phyloP scores from a whole-genome alignment of 2,329 filamentous ascomycete species.

The Phoma sp. region DNA sequence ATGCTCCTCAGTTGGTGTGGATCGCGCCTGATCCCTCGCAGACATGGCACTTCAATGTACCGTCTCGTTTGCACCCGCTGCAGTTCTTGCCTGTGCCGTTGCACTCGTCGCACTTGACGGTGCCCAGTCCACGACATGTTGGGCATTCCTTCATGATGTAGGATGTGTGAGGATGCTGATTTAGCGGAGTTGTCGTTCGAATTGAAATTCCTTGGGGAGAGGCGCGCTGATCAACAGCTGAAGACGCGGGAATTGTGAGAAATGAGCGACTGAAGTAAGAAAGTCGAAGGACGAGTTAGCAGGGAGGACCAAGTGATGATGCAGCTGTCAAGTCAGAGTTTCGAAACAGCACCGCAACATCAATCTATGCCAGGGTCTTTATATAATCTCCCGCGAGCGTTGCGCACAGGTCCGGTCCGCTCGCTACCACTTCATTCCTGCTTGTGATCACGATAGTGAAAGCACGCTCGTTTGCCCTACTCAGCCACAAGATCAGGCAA shows the following conservation, averaged over 20 bases:
- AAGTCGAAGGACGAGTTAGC: background rate
- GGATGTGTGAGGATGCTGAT: background rate
- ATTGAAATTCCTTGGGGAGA: background rate
- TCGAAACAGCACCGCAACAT: slow-evolving; percentile 24
- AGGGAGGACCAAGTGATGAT: slow-evolving; percentile 10
- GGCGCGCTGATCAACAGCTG: slow-evolving; percentile 7
- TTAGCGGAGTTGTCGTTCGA: too few species aligned
- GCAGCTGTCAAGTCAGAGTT: slow-evolving; percentile 19
- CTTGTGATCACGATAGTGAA: slow-evolving; percentile 14
- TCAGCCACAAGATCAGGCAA: slow-evolving; percentile 15
- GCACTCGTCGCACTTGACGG: slow-evolving; percentile 43
- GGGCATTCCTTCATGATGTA: slow-evolving; percentile 40
- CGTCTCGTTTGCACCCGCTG: slow-evolving; percentile 36
- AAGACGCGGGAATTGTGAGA: background rate
- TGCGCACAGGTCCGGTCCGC: slow-evolving; percentile 19
- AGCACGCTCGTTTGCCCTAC: slow-evolving; percentile 13
- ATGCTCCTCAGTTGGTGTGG: slow-evolving; percentile 33
- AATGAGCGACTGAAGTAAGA: slow-evolving; percentile 8
- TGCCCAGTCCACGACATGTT: slow-evolving; percentile 42
- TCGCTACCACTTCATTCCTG: slow-evolving; percentile 19
- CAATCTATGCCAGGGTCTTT: slow-evolving; percentile 22
- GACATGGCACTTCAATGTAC: slow-evolving; percentile 36
- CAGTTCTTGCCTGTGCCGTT: slow-evolving; percentile 35
- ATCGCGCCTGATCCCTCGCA: slow-evolving; percentile 45
- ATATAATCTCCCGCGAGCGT: slow-evolving; percentile 21